A percentile compares a stretch with the other conserved stretches of the same genome.
phyloP scores from a whole-genome alignment of 257 asterid genomes.

The Osmanthus fragrans region DNA sequence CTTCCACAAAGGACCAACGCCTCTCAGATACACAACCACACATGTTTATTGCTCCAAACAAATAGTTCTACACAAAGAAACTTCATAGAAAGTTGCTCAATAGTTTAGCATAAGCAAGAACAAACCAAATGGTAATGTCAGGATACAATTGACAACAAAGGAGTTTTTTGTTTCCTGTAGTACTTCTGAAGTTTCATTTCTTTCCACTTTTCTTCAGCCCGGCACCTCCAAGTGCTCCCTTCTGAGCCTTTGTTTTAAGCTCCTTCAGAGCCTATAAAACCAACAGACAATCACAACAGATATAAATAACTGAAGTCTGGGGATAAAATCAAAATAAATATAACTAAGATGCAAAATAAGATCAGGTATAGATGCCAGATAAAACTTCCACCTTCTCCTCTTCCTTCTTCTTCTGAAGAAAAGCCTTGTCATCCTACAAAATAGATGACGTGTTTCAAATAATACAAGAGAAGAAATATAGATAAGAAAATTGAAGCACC shows the following conservation, averaged over 20 bases:
- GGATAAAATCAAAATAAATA: not conserved
- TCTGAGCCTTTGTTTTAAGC: conserved; percentile 70
- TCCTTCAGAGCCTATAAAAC: conserved; percentile 66
- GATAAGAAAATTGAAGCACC: not conserved
- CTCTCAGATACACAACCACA: not conserved
- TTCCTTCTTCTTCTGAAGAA: conserved; percentile 75
- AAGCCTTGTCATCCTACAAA: conserved; percentile 65
- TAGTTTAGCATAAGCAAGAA: conserved; percentile 3
- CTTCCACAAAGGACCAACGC: not conserved
- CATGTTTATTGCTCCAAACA: not conserved
- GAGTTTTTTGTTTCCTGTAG: not conserved
- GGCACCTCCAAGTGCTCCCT: conserved; percentile 71
- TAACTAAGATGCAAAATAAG: not conserved
- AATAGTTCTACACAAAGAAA: conserved; percentile 4
- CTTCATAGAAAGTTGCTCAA: not conserved
- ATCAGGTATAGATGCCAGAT: not conserved
- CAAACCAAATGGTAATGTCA: not conserved
- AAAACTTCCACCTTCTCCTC: conserved; percentile 64
- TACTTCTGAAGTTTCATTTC: conserved; percentile 37
- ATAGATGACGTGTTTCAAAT: not conserved
- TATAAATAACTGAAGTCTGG: not conserved
- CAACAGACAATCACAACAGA: not conserved
- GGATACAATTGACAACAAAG: not conserved
- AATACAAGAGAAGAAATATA: not conserved
- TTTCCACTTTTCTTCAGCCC: conserved; percentile 90